Conservation (phyloP, 75 land plant genomes). For the Gnetum montanum region DNA sequence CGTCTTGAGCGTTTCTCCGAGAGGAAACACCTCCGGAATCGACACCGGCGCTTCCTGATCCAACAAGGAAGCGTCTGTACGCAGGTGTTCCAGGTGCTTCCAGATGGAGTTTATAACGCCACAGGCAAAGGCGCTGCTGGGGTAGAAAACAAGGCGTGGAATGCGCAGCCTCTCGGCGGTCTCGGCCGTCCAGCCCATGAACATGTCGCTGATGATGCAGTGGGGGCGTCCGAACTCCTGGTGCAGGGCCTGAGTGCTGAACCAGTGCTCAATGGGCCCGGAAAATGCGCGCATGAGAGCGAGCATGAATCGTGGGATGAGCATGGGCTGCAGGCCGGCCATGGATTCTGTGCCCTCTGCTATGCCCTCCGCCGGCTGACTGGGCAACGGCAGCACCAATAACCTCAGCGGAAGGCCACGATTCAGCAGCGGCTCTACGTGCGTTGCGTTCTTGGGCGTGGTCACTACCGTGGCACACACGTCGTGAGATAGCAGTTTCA, state of each 20-base stretch:
- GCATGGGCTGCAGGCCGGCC: constrained; percentile 4
- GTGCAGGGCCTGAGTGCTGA: not conserved
- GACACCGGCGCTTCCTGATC: too few relatives aligned
- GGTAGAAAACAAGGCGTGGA: constrained; percentile 26
- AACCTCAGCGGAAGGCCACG: constrained; percentile 2
- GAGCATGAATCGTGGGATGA: constrained; percentile 4
- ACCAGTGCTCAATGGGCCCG: not conserved
- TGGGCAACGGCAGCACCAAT: constrained; percentile 14
- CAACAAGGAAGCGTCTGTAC: too few relatives aligned
- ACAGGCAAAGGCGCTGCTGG: constrained; percentile 19
- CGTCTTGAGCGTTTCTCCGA: too few relatives aligned
- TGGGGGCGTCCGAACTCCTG: not conserved
- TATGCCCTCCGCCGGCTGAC: constrained; percentile 9
- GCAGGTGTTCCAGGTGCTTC: constrained; percentile 11
- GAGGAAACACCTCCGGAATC: too few relatives aligned
- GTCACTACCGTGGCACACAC: not conserved
- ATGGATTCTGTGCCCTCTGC: constrained; percentile 20
- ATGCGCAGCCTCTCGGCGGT: not conserved
- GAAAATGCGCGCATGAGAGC: not conserved
- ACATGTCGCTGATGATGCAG: not conserved
- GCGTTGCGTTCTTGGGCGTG: not conserved
- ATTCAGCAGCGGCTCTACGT: not conserved
- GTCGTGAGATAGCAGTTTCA: not conserved
- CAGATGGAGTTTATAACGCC: constrained; percentile 3
- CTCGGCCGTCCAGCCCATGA: not conserved